Evolutionary conservation across 768 basidiomycete genomes (phyloP), one percentile per base, ranked within the genome.

Genomic region (Phaeolepiota aurea): DNA sequence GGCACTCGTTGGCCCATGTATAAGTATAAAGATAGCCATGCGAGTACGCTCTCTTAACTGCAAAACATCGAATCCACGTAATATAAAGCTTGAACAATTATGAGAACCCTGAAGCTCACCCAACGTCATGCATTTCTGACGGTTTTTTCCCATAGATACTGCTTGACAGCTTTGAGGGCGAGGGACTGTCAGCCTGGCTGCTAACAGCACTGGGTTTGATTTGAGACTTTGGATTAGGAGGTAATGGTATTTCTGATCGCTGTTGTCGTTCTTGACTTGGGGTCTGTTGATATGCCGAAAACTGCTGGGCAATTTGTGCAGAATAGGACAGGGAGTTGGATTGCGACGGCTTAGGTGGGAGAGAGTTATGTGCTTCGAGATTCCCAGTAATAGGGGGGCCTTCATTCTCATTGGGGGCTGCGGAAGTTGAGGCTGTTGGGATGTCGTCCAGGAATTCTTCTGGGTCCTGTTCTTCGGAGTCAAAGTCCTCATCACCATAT

Each of bases 81-180:
- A 47, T 40, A 42, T 28, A n/a, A 28, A 28, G 25, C n/a, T 7
- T 28, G 25, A 28, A 28, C n/a, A 28, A 28, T n/a, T 28, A 28
- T 28, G 7, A 28, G 25, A 28, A 28, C 25, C 25, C n/a, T n/a
- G n/a, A 28, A n/a, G 25, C 85, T 82, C 72, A 87, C 85, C 85
- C 85, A 69, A 79, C 78, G 56, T 87, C 85, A 45, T 82, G 79
- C 80, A 82, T 82, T 56, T 87, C 83, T 14, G 76, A 76, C 5
- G 78, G 78, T 47, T 79, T 74, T 52, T 80, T 69, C 13, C 74
- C 69, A 54, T 72, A 71, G 11, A 76, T 65, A 35, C 62, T 66
- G 40, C 69, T 63, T 21, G 51, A 44, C 1, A 52, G 49, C 4
- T 48, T 37, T 13, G 48, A 21, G 18, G 48, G 7, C n/a, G 25